Evolutionary conservation across 1,139 yeast species (phyloP), one percentile per base, ranked within the genome.

Genomic region (Yamadazyma conglobata): DNA sequence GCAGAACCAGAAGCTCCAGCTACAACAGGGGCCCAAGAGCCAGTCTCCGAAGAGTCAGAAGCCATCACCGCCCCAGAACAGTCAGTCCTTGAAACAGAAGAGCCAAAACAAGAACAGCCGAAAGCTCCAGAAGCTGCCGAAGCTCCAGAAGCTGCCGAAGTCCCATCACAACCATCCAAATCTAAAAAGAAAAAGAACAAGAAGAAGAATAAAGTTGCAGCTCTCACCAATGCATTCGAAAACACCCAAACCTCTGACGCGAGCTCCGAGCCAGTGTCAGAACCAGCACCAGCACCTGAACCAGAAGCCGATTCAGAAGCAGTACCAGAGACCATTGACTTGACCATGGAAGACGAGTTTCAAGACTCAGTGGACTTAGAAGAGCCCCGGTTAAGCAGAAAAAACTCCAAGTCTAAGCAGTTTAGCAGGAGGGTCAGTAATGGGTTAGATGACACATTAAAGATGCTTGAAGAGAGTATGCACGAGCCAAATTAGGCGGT

Each of bases 401-500:
- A 49, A 19, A 50, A 52, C 15, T 53, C 60, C 21, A 52, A 42
- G 32, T 50, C 58, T 15, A 55, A 55, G 29, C 50, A 52, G 30
- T 56, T 57, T 34, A 45, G 50, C 30, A 42, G 47, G 26, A 58
- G 60, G 32, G 47, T 66, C 31, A 53, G 60, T 37, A 53, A 42
- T 24, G 68, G 58, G 23, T 46, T 65, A 31, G 62, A 65, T 33
- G 54, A 56, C 33, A 66, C 73, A 4, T 42, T 66, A 33, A 57
- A 60, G 32, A 64, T 66, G 70, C 49, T 66, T 28, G 54, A 63
- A 43, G 70, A 65, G 38, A 63, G 65, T 35, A 47, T 64, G 13
- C 55, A 52, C n/a, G 44, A 48, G 18, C 35, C 18, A 10, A 11
- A 17, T 10, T 25, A 18, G n/a, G n/a, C 19, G 8, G n/a, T n/a